A percentile compares a stretch with the other conserved stretches of the same genome.
Conservation (phyloP, 2,329 filamentous ascomycete species). For the Pyricularia grisea region DNA sequence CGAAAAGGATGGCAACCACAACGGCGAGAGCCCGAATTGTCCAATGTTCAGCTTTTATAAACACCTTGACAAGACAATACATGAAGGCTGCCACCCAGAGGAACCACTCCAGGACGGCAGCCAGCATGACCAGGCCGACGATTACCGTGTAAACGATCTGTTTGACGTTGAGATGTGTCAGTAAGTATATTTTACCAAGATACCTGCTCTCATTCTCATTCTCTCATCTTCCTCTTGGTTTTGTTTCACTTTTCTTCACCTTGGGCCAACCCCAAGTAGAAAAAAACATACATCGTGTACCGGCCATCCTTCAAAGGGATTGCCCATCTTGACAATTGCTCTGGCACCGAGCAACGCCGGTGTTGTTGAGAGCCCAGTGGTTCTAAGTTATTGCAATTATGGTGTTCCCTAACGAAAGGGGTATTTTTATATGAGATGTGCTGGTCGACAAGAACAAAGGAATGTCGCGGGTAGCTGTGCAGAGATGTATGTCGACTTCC, state of each 20-base stretch:
- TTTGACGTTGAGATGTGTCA: background rate
- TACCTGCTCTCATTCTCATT: background rate
- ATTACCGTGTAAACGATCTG: conserved; percentile 82
- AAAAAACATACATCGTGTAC: conserved; percentile 31
- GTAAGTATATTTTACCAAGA: background rate
- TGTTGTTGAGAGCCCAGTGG: background rate
- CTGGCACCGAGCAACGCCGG: background rate
- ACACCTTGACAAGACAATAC: conserved; percentile 85
- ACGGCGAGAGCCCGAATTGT: conserved; percentile 71
- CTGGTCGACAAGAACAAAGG: background rate
- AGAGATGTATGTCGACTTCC: background rate
- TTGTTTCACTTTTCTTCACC: background rate
- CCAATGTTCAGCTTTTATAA: conserved; percentile 80
- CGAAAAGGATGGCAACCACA: conserved; percentile 48
- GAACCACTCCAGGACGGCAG: conserved; percentile 85
- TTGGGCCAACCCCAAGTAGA: background rate
- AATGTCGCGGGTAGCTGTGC: background rate
- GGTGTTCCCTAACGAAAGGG: background rate
- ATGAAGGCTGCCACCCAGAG: conserved; percentile 90
- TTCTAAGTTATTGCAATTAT: background rate
- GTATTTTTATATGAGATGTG: background rate
- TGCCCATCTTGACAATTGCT: conserved; percentile 2
- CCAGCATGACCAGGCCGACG: conserved; percentile 71
- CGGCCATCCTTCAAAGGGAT: conserved; percentile 31
- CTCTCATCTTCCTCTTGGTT: background rate